Base-by-base conservation (phyloP, 78 protist species). In the Dictyostelium brefeldianum region DNA sequence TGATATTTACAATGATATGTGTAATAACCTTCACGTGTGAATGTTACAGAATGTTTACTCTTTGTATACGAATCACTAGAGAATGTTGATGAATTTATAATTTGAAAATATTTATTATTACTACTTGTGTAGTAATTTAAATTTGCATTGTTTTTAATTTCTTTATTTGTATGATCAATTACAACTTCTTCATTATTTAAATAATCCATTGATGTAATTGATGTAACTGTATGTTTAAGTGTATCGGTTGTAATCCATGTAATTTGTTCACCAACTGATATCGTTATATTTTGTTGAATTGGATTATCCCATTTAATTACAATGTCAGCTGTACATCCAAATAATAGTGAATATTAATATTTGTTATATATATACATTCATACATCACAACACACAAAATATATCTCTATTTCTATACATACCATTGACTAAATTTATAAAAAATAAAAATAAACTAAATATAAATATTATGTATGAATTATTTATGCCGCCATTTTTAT, bases 211-310 rank as follows among this genome's bases (percentile, higher is more conserved):
- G 36, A 22, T 51, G 47, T 50, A 29, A 27, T 22, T 36, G 90
- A 82, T 65, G 90, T 82, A 3, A 82, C 80, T 15, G 90, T 82
- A 47, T 82, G 90, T 27, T 12, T 67, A 25, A 51, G 10, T 18
- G 29, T 54, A 62, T 82, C 90, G 29, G 78, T 27, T 12, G 90
- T 82, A 8, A 82, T 51, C 90, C 90, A 82, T 18, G 77, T 70
- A 6, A 82, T 69, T 62, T 62, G 70, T 25, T 77, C 82, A 29
- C 82, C 82, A 54, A 77, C 82, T 10, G 67, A 50, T 25, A 77
- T 25, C 11, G 82, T 77, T 10, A 77, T 51, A 29, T 77, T 56
- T 22, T 67, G 53, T 29, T 47, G 46, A 8, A 51, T 29, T 5
- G 82, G 82, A 56, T 77, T 77, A 77, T 77, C 56, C 59, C 65